Evolutionary conservation across 2,329 filamentous ascomycete species (phyloP), one percentile per base, ranked within the genome.

Genomic region (Sporothrix sp.): DNA sequence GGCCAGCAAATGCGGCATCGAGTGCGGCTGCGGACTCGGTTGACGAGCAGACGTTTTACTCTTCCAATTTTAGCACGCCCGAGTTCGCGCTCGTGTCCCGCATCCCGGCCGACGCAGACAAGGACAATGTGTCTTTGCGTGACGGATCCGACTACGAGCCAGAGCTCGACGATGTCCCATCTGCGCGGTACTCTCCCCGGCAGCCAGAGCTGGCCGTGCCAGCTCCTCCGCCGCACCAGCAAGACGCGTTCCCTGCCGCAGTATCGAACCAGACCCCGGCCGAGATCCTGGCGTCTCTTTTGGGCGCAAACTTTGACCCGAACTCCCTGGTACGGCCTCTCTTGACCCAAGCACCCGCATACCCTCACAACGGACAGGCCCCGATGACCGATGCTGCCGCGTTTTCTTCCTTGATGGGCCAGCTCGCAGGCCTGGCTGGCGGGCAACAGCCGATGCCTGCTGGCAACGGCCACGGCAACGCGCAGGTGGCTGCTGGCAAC

Each of bases 11-110:
- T 21, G 35, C n/a, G 11, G 30, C 21, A 11, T 39, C 49, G 8
- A 40, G 40, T 38, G 54, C 52, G 58, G 69, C 78, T 62, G 85
- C 76, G 75, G 87, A 91, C 66, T 93, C 87, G 32, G 87, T 89
- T 70, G 89, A 96, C 68, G 85, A 94, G 65, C 89, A 94, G 63
- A 93, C 89, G 36, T 95, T 95, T 68, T 96, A 97, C 73, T 96
- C 91, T 58, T 96, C 90, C 69, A 87, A 85, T 70, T 84, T 90
- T 72, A 86, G 90, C 65, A 95, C 89, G 57, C 78, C 79, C 54
- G 73, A 79, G 51, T 74, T 72, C 27, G 70, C 68, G 45, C 68
- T 70, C 53, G 69, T 70, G 35, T 68, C 72, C 25, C 70, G 69
- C 52, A 60, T 70, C 69, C 78, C 63, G 72, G 77, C 63, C 59